phyloP scores from a whole-genome alignment of 225 moss, liverwort and hornwort species.

The Pseudoscleropodium purum region DNA sequence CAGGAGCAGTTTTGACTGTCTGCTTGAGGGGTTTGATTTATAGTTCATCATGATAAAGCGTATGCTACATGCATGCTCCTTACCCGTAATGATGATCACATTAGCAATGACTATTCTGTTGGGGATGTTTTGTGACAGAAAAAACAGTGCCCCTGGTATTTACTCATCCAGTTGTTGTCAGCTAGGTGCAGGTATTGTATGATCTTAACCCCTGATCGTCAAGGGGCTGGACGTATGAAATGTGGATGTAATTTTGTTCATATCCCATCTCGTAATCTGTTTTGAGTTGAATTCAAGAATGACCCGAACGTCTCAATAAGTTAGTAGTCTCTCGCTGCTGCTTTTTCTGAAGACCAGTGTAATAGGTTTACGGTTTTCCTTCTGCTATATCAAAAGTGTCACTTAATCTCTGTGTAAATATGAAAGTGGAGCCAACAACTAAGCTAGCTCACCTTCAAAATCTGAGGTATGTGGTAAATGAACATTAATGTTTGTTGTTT shows the following conservation, averaged over 20 bases:
- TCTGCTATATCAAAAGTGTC: neutral
- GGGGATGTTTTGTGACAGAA: constrained; percentile 10
- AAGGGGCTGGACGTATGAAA: constrained; percentile 15
- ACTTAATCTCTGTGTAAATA: neutral
- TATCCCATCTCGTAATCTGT: neutral
- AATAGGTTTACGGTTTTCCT: too few relatives aligned
- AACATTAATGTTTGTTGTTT: neutral
- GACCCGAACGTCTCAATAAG: neutral
- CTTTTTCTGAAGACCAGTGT: neutral
- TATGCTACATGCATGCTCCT: constrained; percentile 11
- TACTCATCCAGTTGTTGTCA: constrained; percentile 15
- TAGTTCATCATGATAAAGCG: constrained; percentile 23
- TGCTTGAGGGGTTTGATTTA: constrained; percentile 31
- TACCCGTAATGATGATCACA: neutral
- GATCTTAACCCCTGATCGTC: constrained; percentile 2
- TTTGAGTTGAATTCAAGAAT: neutral
- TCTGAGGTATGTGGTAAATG: neutral
- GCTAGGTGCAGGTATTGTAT: constrained; percentile 18
- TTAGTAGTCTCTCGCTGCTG: neutral
- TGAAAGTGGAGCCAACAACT: neutral
- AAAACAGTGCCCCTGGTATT: constrained; percentile 13
- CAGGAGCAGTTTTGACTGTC: constrained; percentile 40
- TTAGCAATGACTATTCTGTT: constrained; percentile 14
- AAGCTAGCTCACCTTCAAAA: too few relatives aligned
- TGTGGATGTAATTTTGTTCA: constrained; percentile 23